Conservation (phyloP, 2,329 filamentous ascomycete species). For the Tolypocladium pustulatum region DNA sequence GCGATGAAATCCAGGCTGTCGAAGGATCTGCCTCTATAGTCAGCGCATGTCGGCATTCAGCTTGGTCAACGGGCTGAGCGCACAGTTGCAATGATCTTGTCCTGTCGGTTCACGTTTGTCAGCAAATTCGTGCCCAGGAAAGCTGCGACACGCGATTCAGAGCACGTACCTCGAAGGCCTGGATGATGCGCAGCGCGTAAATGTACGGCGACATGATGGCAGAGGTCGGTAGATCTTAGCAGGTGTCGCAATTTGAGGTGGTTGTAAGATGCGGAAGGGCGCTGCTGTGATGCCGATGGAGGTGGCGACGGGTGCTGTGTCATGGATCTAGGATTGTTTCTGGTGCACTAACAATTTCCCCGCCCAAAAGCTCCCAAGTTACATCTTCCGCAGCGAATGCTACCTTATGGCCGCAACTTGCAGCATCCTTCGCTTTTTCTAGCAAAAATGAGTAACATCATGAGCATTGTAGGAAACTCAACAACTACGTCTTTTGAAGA, state of each 20-base stretch:
- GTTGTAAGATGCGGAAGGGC: neutral
- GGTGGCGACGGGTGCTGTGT: neutral
- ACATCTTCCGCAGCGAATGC: neutral
- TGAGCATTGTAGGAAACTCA: too few species aligned
- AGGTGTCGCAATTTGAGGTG: neutral
- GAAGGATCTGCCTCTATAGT: conserved; percentile 29
- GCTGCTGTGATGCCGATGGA: neutral
- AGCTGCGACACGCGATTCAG: neutral
- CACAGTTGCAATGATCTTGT: conserved; percentile 22
- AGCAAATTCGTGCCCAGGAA: neutral
- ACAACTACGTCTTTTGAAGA: too few species aligned
- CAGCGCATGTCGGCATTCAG: neutral
- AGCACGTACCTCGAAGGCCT: conserved; percentile 20
- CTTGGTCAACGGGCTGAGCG: neutral
- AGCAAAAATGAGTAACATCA: too few species aligned
- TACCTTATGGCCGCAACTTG: neutral
- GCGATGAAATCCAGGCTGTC: conserved; percentile 39
- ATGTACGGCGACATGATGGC: conserved; percentile 19
- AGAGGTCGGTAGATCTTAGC: neutral
- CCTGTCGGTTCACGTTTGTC: conserved; percentile 12
- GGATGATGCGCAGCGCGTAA: conserved; percentile 22
- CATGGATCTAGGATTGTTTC: neutral
- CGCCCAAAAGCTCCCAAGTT: neutral
- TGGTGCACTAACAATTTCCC: neutral
- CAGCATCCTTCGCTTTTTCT: neutral